These are phyloP conservation scores for Forsythia suspensa DNA, from an alignment of 257 asterid species.

Conservation along the genomic window DNA sequence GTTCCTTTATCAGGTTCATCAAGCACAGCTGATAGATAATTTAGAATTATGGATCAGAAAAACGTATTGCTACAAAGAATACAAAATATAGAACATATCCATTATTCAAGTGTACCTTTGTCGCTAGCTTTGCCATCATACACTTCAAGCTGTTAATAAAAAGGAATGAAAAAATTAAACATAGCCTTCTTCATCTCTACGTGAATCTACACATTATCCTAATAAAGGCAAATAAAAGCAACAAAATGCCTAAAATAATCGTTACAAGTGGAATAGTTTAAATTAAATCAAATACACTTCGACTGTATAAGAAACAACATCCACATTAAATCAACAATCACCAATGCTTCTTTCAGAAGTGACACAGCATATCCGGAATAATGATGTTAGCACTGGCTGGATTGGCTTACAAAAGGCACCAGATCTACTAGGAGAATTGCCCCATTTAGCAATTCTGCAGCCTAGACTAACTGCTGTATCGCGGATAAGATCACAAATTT, in stretches of 20 bases:
- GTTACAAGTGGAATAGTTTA: no score
- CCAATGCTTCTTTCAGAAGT: no score
- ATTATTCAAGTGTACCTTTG: conserved; percentile 58
- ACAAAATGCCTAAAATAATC: no score
- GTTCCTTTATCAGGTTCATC: conserved; percentile 40
- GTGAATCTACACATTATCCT: not conserved
- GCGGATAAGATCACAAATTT: not conserved
- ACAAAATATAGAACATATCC: not conserved
- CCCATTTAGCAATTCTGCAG: not conserved
- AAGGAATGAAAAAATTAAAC: conserved; percentile 30
- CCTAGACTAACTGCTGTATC: not conserved
- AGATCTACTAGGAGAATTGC: no score
- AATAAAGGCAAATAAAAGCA: no score
- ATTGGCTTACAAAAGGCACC: no score
- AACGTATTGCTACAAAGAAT: not conserved
- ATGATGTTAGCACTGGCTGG: no score
- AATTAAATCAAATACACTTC: no score
- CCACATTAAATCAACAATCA: no score
- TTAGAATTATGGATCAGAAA: conserved; percentile 2
- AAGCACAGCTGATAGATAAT: conserved; percentile 35
- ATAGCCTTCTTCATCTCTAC: not conserved
- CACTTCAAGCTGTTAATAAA: conserved; percentile 69
- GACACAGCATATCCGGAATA: no score
- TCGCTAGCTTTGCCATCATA: conserved; percentile 76
- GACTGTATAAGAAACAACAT: no score